Percentiles rank a stretch among this genome's conserved stretches.
Conservation (phyloP, 306 rosid genomes). For the Pyrus pyrifolia region DNA sequence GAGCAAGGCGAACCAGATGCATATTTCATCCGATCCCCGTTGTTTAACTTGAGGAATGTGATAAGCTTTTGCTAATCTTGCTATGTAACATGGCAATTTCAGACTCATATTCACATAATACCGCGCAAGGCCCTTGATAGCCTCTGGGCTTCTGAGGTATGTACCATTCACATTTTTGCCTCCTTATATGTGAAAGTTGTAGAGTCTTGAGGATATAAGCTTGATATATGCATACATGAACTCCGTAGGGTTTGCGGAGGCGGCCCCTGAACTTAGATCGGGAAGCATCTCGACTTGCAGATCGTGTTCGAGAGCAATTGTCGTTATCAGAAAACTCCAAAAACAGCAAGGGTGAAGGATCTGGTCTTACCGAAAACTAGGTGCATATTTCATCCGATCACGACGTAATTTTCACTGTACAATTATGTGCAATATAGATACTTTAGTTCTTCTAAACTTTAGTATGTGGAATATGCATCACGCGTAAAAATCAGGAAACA, state of each 20-base stretch:
- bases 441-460: neutral
- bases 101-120: conserved; percentile 93
- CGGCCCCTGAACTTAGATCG: conserved; percentile 52
- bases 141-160: conserved; percentile 94
- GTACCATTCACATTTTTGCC: conserved; percentile 1
- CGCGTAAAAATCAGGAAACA: too few relatives aligned
- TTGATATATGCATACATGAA: neutral
- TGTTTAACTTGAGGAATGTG: neutral
- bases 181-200: neutral
- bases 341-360: conserved; percentile 32
- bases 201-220: neutral
- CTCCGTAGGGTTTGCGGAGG: conserved; percentile 59
- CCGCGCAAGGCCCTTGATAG: conserved; percentile 81
- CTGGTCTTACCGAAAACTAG: conserved; percentile 47
- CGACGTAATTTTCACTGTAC: conserved; percentile 4
- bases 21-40: too few relatives aligned
- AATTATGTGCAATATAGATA: conserved; percentile 8
- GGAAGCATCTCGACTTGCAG: conserved; percentile 60
- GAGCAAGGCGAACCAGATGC: neutral
- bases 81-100: conserved; percentile 27
- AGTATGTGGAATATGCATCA: neutral
- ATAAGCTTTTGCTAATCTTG: conserved; percentile 21
- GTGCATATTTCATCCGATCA: conserved; percentile 19
- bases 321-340: conserved; percentile 19
- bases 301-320: conserved; percentile 58